Conservation (phyloP, 306 rosid genomes). For the Begonia fuchsioides region DNA sequence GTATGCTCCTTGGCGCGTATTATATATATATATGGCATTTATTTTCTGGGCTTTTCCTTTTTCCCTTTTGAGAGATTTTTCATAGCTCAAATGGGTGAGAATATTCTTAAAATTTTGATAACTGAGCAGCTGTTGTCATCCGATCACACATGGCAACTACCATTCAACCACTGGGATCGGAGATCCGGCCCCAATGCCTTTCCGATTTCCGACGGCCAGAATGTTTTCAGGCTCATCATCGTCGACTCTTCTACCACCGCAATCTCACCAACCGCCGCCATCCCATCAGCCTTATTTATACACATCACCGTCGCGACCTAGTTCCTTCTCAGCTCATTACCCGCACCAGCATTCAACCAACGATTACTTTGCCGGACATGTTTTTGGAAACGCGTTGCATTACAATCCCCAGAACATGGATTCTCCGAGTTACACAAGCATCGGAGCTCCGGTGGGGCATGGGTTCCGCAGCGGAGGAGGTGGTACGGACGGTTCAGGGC, state of each 20-base stretch:
- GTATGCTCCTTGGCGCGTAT: conserved; percentile 14
- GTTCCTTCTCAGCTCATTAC: conserved; percentile 31
- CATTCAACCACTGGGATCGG: conserved; percentile 20
- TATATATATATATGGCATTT: not conserved
- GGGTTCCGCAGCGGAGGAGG: conserved; percentile 18
- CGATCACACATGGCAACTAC: conserved; percentile 35
- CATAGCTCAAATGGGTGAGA: too few species aligned
- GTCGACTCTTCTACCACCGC: conserved; percentile 26
- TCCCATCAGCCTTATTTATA: conserved; percentile 35
- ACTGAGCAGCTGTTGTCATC: conserved; percentile 44
- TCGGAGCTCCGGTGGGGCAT: conserved; percentile 85
- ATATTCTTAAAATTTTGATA: not conserved
- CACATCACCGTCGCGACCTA: conserved; percentile 37
- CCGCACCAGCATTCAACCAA: conserved; percentile 26
- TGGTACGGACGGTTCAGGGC: conserved; percentile 30
- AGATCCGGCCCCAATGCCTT: conserved; percentile 38
- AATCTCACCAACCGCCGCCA: conserved; percentile 7
- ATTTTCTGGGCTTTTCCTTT: not conserved
- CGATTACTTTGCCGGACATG: conserved; percentile 67
- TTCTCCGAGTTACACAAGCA: conserved; percentile 38
- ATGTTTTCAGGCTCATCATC: conserved; percentile 57
- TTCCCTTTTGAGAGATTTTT: not conserved
- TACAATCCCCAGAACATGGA: conserved; percentile 19
- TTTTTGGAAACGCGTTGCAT: conserved; percentile 21
- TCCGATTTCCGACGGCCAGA: conserved; percentile 56